phyloP scores from a whole-genome alignment of 129 eudicot species.

The Flaveria sonorensis region DNA sequence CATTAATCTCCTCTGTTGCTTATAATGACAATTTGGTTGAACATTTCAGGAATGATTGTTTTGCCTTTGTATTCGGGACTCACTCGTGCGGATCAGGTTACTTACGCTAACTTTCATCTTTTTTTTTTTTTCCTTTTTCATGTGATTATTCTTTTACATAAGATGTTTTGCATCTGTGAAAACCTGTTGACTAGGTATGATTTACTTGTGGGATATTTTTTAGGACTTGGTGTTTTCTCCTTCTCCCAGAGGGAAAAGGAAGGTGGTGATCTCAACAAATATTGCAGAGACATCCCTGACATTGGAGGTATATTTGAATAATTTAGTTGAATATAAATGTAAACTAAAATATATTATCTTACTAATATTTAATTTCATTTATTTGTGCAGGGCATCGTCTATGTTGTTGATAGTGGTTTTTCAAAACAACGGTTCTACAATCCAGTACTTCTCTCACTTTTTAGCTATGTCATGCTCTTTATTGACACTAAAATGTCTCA shows the following conservation, averaged over 20 bases:
- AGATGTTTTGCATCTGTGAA: not conserved
- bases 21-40: slow-evolving; percentile 22
- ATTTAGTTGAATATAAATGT: not conserved
- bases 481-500: not conserved
- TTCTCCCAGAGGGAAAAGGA: slow-evolving; percentile 92
- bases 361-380: slow-evolving; percentile 10
- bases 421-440: slow-evolving; percentile 95
- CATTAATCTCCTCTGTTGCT: slow-evolving; percentile 14
- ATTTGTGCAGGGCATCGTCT: slow-evolving; percentile 77
- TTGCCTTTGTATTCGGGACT: slow-evolving; percentile 97
- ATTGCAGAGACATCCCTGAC: slow-evolving; percentile 97
- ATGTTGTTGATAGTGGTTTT: slow-evolving; percentile 96
- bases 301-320: slow-evolving; percentile 65
- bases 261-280: slow-evolving; percentile 93
- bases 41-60: slow-evolving; percentile 65
- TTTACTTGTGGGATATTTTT: slow-evolving; percentile 16
- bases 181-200: not conserved
- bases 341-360: not conserved
- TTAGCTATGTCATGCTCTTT: not conserved
- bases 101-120: not conserved
- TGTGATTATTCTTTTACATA: not conserved
- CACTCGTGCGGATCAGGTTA: slow-evolving; percentile 93
- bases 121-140: not conserved
- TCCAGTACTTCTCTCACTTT: slow-evolving; percentile 56
- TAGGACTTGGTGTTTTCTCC: slow-evolving; percentile 95